Evolutionary conservation across 108 stramenopile genomes (phyloP).

Genomic region (Schizochytrium sp.): DNA sequence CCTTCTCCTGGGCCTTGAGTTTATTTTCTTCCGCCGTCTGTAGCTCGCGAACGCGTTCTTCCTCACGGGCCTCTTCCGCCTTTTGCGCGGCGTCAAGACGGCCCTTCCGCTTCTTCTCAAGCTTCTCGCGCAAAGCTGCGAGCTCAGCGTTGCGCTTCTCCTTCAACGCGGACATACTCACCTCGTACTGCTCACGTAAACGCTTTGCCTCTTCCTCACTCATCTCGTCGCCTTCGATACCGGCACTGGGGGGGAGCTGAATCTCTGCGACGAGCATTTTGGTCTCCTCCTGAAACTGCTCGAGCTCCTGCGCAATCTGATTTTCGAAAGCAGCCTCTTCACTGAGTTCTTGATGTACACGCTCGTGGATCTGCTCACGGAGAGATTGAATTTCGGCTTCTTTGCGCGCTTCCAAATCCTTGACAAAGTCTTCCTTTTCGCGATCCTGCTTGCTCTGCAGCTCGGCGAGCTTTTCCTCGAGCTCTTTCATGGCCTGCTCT

Average conservation of each 20-base stretch:
- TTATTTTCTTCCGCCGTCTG: neutral
- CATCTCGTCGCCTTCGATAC: neutral
- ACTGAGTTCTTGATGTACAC: neutral
- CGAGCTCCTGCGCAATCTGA: neutral
- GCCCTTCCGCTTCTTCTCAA: neutral
- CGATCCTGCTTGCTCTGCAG: neutral
- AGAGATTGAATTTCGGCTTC: neutral
- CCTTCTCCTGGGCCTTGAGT: neutral
- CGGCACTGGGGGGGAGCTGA: neutral
- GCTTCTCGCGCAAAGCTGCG: constrained; percentile 4
- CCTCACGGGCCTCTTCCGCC: neutral
- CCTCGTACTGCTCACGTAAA: neutral
- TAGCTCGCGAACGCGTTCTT: neutral
- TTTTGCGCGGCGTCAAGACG: neutral
- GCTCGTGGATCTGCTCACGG: neutral
- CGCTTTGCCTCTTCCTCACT: neutral
- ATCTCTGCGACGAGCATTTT: neutral
- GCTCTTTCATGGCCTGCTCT: neutral
- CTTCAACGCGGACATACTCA: neutral
- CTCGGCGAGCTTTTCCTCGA: neutral
- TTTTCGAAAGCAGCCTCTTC: neutral
- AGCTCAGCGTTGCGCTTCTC: neutral
- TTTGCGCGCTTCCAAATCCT: neutral
- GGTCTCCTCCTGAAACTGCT: neutral
- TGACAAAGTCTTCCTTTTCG: neutral